Evolutionary conservation across 2,329 filamentous ascomycete genomes (phyloP), one percentile per base, ranked within the genome.

Genomic region (Aspergillus ibericus): DNA sequence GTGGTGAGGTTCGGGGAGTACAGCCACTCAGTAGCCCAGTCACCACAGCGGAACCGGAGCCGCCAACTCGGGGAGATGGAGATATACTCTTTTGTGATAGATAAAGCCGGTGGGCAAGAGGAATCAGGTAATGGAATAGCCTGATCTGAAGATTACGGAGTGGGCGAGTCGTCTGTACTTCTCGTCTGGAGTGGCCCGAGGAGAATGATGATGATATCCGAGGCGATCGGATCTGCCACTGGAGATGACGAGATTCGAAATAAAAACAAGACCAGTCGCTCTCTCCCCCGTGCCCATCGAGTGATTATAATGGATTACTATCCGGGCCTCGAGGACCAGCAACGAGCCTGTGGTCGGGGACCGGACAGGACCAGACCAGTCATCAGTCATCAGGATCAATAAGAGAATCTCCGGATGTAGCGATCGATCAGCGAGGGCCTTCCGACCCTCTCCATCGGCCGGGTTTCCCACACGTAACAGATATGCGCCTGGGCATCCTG

Each of bases 391-490:
- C 61, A 57, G 51, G 61, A 63, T 61, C 61, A 63, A 59, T 61
- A 59, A 63, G 54, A 63, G 59, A 61, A 57, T 56, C 32, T 53
- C 56, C 55, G 59, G 42, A 53, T 40, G 49, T 50, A 53, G 47
- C 51, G 54, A 56, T 53, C 52, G 58, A 59, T 60, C 62, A 64
- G 53, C 53, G 29, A 55, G 52, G 53, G 48, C 35, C 32, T 55
- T 49, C 61, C 64, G 55, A 53, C 42, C 52, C 57, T 58, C 57
- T 61, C 59, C 62, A 59, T 55, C 46, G 52, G 38, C 38, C 53
- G 52, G 29, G 58, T 69, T 68, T 68, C 50, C 60, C 65, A 66
- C 63, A 69, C 68, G 68, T 70, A 70, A 70, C 66, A 70, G 65
- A 68, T 67, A 60, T n/a, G 47, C 49, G 6, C 25, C 47, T 20